Conservation (phyloP, 352 stramenopile species). For the Phytophthora pluvialis region DNA sequence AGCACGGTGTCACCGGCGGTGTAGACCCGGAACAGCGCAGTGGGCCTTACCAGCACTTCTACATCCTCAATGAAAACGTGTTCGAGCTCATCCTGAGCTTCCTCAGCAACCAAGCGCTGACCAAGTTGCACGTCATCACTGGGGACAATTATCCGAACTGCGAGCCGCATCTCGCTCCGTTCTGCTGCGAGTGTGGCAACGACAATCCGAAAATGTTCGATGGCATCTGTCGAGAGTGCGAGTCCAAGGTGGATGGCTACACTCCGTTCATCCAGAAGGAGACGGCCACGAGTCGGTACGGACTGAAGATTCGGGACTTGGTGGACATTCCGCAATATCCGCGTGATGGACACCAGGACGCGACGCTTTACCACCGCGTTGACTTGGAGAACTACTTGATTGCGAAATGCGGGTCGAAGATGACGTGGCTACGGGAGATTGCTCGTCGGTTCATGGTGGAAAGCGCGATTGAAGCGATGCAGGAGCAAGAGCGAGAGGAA, state of each 20-base stretch:
- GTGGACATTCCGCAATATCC: background rate
- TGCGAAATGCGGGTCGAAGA: constrained; percentile 5
- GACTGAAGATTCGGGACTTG: constrained; percentile 15
- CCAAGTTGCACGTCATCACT: constrained; percentile 11
- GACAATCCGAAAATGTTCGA: constrained; percentile 14
- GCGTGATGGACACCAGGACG: background rate
- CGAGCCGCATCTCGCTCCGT: constrained; percentile 4
- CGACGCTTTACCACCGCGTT: constrained; percentile 7
- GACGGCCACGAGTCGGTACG: constrained; percentile 12
- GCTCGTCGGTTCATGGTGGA: constrained; percentile 2
- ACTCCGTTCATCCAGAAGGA: background rate
- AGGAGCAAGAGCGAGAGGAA: constrained; percentile 16
- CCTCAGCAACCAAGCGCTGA: constrained; percentile 18
- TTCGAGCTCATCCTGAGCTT: constrained; percentile 27
- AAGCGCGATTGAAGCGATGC: background rate
- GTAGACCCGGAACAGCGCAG: background rate
- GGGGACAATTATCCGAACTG: constrained; percentile 12
- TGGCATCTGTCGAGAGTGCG: constrained; percentile 4
- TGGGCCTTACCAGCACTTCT: constrained; percentile 8
- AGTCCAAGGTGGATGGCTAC: constrained; percentile 5
- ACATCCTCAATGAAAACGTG: constrained; percentile 16
- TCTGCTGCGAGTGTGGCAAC: constrained; percentile 17
- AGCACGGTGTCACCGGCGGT: background rate
- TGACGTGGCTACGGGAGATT: constrained; percentile 19
- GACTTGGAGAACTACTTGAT: constrained; percentile 24